phyloP scores from a whole-genome alignment of 2,329 filamentous ascomycete species.

The Colletotrichum sublineola region DNA sequence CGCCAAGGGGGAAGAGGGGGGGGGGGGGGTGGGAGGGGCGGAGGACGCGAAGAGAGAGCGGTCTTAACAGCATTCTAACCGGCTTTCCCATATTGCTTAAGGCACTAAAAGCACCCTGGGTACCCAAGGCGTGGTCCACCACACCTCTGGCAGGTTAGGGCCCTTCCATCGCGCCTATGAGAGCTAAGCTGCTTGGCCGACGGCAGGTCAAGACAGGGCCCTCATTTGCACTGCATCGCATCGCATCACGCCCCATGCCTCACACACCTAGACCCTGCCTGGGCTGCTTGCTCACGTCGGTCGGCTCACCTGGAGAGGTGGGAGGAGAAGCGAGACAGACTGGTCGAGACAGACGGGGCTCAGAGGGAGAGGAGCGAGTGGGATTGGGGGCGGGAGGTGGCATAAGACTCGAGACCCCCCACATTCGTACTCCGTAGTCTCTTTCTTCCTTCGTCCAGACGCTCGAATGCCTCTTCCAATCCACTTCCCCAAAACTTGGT shows the following conservation, averaged over 20 bases:
- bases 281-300: conserved; percentile 14
- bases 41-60: conserved; percentile 6
- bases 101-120: conserved; percentile 3
- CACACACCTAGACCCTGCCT: conserved; percentile 13
- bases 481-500: conserved; percentile 39
- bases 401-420: conserved; percentile 38
- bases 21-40: no score
- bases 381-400: conserved; percentile 28
- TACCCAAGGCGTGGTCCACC: conserved; percentile 33
- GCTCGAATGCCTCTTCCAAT: conserved; percentile 27
- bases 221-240: conserved; percentile 27
- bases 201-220: conserved; percentile 16
- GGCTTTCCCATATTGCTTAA: conserved; percentile 26
- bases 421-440: conserved; percentile 28
- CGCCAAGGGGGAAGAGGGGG: not conserved
- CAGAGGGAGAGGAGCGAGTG: conserved; percentile 4
- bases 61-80: conserved; percentile 25
- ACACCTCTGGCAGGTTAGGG: conserved; percentile 23
- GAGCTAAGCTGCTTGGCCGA: conserved; percentile 23
- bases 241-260: conserved; percentile 27
- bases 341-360: not conserved
- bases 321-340: conserved; percentile 6
- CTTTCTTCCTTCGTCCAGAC: conserved; percentile 14
- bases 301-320: conserved; percentile 18
- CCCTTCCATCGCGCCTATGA: conserved; percentile 17